A percentile compares a stretch with the other conserved stretches of the same genome.
phyloP scores from a whole-genome alignment of 1,284 basidiomycete genomes.

The Malassezia japonica region DNA sequence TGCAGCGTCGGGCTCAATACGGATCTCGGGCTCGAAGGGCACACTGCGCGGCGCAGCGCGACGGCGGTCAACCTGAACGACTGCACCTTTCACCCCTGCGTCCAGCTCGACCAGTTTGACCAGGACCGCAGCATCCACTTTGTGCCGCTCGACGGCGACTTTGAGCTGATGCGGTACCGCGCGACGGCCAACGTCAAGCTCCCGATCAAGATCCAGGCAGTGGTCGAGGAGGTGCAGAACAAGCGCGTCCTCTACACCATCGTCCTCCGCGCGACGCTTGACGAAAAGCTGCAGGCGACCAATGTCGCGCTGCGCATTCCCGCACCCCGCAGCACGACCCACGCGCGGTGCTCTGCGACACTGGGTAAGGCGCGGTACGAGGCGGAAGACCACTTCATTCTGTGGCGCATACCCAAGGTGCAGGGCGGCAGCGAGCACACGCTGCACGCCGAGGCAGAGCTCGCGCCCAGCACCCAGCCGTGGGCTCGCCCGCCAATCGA shows the following conservation, averaged over 20 bases:
- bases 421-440: constrained; percentile 87
- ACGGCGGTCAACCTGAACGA: constrained; percentile 68
- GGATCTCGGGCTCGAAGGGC: constrained; percentile 90
- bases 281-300: constrained; percentile 81
- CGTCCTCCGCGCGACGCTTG: constrained; percentile 78
- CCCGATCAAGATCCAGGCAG: constrained; percentile 78
- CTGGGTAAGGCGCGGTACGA: constrained; percentile 95
- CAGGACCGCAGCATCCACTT: constrained; percentile 86
- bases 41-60: not conserved
- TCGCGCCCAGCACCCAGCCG: constrained; percentile 76
- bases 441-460: constrained; percentile 68
- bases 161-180: constrained; percentile 95
- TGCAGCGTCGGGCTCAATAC: constrained; percentile 98
- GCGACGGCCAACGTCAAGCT: constrained; percentile 91
- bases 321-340: constrained; percentile 85
- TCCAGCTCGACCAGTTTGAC: constrained; percentile 86
- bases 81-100: constrained; percentile 98
- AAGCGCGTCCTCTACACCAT: constrained; percentile 83
- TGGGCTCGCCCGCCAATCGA: constrained; percentile 97
- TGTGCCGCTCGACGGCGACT: constrained; percentile 96
- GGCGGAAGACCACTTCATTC: constrained; percentile 82
- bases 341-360: constrained; percentile 78
- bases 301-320: constrained; percentile 87
- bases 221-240: constrained; percentile 84
- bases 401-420: constrained; percentile 90